These are phyloP conservation scores for Claviceps capensis DNA, from an alignment of 2,329 filamentous ascomycete genomes.

Conservation along the genomic window DNA sequence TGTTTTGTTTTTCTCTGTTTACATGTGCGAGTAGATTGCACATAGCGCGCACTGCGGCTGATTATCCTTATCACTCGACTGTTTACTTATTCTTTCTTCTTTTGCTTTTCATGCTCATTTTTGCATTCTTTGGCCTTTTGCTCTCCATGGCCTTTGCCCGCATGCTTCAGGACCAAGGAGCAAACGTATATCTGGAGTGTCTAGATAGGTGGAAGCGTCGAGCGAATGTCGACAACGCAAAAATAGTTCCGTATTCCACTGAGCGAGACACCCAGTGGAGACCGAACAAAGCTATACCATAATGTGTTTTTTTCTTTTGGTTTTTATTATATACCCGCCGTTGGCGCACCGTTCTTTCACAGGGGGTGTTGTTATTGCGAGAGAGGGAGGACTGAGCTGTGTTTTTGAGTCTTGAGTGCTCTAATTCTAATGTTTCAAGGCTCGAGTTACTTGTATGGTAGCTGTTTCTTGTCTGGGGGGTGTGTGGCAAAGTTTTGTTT, in stretches of 20 bases:
- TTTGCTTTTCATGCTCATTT: not conserved
- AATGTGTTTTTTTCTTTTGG: constrained; percentile 7
- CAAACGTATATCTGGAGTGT: not conserved
- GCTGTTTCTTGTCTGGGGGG: not conserved
- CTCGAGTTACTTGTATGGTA: not conserved
- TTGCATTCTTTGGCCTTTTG: not conserved
- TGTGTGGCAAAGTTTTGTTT: not conserved
- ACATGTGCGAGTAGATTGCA: too few relatives aligned
- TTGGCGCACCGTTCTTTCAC: not conserved
- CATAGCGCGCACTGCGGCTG: too few relatives aligned
- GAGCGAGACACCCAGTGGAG: not conserved
- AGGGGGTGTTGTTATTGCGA: not conserved
- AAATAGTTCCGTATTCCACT: not conserved
- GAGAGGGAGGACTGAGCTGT: too few relatives aligned
- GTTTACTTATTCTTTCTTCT: not conserved
- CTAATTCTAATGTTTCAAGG: too few relatives aligned
- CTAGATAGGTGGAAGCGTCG: not conserved
- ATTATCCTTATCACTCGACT: not conserved
- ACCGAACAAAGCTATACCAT: not conserved
- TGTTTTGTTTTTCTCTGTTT: too few relatives aligned
- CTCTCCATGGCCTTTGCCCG: not conserved
- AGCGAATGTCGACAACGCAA: not conserved
- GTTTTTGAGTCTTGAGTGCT: too few relatives aligned
- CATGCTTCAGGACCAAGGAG: not conserved
- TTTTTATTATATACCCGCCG: constrained; percentile 7